phyloP scores from a whole-genome alignment of 1,139 yeast genomes.

The Yamadazyma diospyri region DNA sequence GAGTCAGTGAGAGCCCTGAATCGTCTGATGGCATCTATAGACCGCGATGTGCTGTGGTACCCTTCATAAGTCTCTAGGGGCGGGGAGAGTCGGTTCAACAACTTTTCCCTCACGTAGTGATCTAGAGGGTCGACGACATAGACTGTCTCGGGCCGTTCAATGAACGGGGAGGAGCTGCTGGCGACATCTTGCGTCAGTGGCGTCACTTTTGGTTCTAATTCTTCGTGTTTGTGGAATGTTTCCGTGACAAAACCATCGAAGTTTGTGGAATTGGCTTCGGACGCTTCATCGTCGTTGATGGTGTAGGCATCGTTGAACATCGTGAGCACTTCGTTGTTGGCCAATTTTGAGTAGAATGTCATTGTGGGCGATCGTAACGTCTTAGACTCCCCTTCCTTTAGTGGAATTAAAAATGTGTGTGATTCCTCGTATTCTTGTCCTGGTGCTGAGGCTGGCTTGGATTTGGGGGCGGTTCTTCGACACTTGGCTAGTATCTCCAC shows the following conservation, averaged over 20 bases:
- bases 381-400: conserved; percentile 25
- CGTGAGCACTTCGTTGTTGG: conserved; percentile 67
- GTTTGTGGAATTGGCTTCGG: conserved; percentile 30
- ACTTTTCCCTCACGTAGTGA: conserved; percentile 18
- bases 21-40: conserved; percentile 23
- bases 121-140: conserved; percentile 30
- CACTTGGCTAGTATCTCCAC: conserved; percentile 51
- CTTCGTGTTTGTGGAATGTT: conserved; percentile 27
- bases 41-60: conserved; percentile 18
- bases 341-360: conserved; percentile 72
- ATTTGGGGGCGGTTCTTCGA: conserved; percentile 2
- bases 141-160: conserved; percentile 33
- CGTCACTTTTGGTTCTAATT: conserved; percentile 15
- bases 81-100: conserved; percentile 23
- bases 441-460: not conserved
- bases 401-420: conserved; percentile 32
- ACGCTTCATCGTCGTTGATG: conserved; percentile 25
- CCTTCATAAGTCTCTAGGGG: conserved; percentile 29
- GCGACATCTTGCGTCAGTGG: conserved; percentile 27
- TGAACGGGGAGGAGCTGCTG: conserved; percentile 38
- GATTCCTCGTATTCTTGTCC: conserved; percentile 10
- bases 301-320: conserved; percentile 71
- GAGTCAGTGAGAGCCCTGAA: conserved; percentile 34
- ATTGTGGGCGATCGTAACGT: conserved; percentile 66
- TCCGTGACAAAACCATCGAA: conserved; percentile 54